phyloP scores from a whole-genome alignment of 2,329 filamentous ascomycete species.

The Aspergillus calidoustus region DNA sequence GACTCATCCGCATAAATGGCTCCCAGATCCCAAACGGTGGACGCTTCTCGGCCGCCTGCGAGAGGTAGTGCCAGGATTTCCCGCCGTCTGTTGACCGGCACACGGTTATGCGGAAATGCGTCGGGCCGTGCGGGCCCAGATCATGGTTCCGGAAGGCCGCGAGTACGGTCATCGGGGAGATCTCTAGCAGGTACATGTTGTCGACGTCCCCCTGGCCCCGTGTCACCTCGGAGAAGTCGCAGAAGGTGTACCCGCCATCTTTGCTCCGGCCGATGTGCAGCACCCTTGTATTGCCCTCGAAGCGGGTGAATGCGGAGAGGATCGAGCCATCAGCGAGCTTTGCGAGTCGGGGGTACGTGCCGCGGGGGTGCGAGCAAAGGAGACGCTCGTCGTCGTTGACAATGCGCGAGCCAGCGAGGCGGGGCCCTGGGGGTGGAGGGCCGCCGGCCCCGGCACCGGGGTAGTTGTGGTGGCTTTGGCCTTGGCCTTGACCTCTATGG shows the following conservation, averaged over 20 bases:
- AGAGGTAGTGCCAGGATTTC: conserved; percentile 48
- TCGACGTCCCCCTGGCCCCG: conserved; percentile 52
- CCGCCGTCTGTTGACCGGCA: conserved; percentile 53
- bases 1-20: conserved; percentile 53
- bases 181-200: conserved; percentile 54
- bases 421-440: conserved; percentile 6
- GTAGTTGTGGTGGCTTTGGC: conserved; percentile 6
- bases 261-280: conserved; percentile 51
- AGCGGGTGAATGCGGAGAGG: conserved; percentile 52
- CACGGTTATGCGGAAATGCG: conserved; percentile 56
- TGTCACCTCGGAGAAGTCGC: conserved; percentile 49
- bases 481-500: conserved; percentile 8
- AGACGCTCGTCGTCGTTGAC: conserved; percentile 40
- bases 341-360: conserved; percentile 55
- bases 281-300: conserved; percentile 42
- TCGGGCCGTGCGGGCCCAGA: conserved; percentile 39
- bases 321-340: conserved; percentile 52
- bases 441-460: conserved; percentile 1
- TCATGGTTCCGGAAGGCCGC: conserved; percentile 57
- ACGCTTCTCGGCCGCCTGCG: conserved; percentile 51
- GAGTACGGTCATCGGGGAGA: conserved; percentile 41
- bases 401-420: conserved; percentile 27
- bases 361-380: conserved; percentile 42
- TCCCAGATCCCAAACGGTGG: conserved; percentile 53
- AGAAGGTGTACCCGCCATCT: conserved; percentile 50